Evolutionary conservation across 2,329 filamentous ascomycete species (phyloP), one percentile per base, ranked within the genome.

Genomic region (Madurella fahalii): DNA sequence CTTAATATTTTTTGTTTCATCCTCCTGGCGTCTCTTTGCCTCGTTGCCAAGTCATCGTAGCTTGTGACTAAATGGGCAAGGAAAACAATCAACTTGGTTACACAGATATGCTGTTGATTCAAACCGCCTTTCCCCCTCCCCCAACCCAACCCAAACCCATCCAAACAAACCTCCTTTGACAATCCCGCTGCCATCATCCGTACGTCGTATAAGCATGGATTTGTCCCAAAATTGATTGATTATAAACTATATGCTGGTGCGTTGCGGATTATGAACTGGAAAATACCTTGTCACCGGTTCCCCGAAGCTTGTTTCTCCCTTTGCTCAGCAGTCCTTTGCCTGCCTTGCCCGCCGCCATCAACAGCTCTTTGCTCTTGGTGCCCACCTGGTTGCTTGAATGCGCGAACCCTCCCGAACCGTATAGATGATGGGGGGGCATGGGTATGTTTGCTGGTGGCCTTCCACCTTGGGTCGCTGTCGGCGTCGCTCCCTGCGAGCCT

Each of bases 321-420:
- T 95, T 95, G 61, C 88, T 90, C 70, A 96, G 86, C 60, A 96
- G 72, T 50, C 92, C 93, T 75, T 96, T 96, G 47, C 92, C 91
- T 55, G 90, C 90, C 68, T 90, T 91, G 50, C 90, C 90, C 52
- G 92, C 92, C 18, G 87, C 86, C 61, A 94, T 89, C 67, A 96
- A 79, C 30, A 96, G 75, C 65, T 95, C 91, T 74, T 96, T 96
- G 69, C 92, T 86, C 75, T 92, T 93, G 40, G 85, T 81, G 63
- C 90, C 87, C 68, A 92, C 82, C 65, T 87, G 83, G 60, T 81
- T 77, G 57, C 80, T 73, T 47, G 82, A 82, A 55, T 78, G 74
- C 41, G 77, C 77, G 61, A 82, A 78, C 37, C 74, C 70, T 65
- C 74, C 74, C 47, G 70, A 64, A 31, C 71, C 66, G 47, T 76